Base-by-base conservation (phyloP, 495 filamentous ascomycete species). In the Tuber magnatum region DNA sequence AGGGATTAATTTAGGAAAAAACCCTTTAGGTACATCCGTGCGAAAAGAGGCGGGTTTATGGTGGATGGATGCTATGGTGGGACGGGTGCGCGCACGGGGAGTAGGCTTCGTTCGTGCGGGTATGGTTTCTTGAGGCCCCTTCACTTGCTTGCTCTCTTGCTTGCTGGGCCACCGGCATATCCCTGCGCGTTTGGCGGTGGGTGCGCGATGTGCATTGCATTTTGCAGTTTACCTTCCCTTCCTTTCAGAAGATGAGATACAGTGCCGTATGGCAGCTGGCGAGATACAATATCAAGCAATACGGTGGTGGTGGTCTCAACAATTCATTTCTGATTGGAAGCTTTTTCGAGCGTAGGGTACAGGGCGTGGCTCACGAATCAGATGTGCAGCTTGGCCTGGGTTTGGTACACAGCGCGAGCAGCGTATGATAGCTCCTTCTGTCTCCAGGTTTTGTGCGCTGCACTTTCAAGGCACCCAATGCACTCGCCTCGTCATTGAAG, bases 191-290 rank as follows among this genome's bases (percentile, higher is more conserved):
- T 65, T 65, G 28, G 56, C 56, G 56, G 56, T 65, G 56, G 56
- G 56, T 18, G 56, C 56, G 56, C 56, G 56, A 65, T 65, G 56
- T 65, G 56, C 56, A 65, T 65, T 65, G 56, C 56, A 65, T 65
- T 65, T 14, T 65, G 56, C 56, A 65, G 56, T 65, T 65, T 35
- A 65, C 56, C 56, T 35, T 65, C n/a, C 56, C n/a, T 61, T 65
- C 51, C 51, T 61, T 61, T 24, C 51, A 28, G 51, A 28, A 35
- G 56, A 65, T 65, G 56, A 65, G 56, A 32, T 61, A n/a, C n/a
- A n/a, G n/a, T n/a, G n/a, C n/a, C n/a, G n/a, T 61, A 61, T 61
- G n/a, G 51, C 51, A 61, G 51, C 51, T 16, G n/a, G 51, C n/a
- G 51, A 61, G 51, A 61, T 35, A 65, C 56, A 35, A 28, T 56